These are phyloP conservation scores for Clonostachys chloroleuca DNA, from an alignment of 2,329 filamentous ascomycete genomes.

Conservation along the genomic window DNA sequence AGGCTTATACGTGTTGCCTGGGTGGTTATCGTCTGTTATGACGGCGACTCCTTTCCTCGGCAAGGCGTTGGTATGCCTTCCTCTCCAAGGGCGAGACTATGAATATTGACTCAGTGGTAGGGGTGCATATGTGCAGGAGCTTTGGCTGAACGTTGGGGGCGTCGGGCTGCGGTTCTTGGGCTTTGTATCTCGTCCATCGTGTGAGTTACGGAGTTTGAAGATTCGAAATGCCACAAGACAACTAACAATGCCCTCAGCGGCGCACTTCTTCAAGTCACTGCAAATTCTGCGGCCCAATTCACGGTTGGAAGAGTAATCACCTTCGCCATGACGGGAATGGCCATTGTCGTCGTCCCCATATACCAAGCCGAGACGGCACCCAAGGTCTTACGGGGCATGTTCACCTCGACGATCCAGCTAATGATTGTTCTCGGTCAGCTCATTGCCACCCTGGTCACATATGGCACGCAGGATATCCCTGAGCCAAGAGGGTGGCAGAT, in stretches of 20 bases:
- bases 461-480: constrained; percentile 14
- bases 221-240: background rate
- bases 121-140: constrained; percentile 1
- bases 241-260: constrained; percentile 7
- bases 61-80: background rate
- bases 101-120: background rate
- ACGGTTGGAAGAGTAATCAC: constrained; percentile 19
- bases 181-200: constrained; percentile 10
- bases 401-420: constrained; percentile 18
- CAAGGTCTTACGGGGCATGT: constrained; percentile 15
- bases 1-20: background rate
- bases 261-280: constrained; percentile 18
- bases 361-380: constrained; percentile 18
- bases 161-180: constrained; percentile 12
- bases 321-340: constrained; percentile 22
- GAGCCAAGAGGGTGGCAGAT: constrained; percentile 28
- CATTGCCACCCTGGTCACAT: constrained; percentile 15
- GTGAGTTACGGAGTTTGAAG: constrained; percentile 5
- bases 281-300: constrained; percentile 18
- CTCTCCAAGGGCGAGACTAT: background rate
- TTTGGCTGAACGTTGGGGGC: constrained; percentile 16
- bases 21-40: constrained; percentile 1
- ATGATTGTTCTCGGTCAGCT: constrained; percentile 17
- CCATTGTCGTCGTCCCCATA: constrained; percentile 21
- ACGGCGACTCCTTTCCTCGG: constrained; percentile 1